These are phyloP conservation scores for Cryptomeria japonica DNA, from an alignment of 75 land plant species.

Conservation along the genomic window DNA sequence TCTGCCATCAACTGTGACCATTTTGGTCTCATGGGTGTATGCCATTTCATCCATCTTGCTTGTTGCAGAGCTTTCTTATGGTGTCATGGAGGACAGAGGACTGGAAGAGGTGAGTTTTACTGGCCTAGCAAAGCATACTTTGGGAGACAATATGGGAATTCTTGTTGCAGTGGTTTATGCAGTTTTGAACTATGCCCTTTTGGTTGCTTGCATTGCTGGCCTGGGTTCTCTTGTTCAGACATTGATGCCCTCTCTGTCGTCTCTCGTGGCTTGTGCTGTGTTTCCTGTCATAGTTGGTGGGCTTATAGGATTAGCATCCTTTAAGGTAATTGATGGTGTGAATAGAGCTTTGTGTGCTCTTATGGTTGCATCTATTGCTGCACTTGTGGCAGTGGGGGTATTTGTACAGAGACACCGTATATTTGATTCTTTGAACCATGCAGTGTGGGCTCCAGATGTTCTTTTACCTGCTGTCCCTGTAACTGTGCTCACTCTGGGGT, in stretches of 20 bases:
- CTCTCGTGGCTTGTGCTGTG: constrained; percentile 30
- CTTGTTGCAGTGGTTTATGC: constrained; percentile 36
- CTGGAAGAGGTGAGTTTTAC: constrained; percentile 56
- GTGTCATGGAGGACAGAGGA: no score
- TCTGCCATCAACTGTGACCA: constrained; percentile 39
- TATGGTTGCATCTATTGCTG: constrained; percentile 47
- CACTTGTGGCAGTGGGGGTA: constrained; percentile 40
- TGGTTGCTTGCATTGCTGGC: no score
- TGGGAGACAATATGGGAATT: constrained; percentile 48
- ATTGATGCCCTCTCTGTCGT: constrained; percentile 41
- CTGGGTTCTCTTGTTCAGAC: not conserved
- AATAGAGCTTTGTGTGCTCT: not conserved
- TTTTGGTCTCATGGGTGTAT: no score
- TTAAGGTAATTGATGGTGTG: no score
- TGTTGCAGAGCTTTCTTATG: no score
- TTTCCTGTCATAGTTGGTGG: constrained; percentile 37
- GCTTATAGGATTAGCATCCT: constrained; percentile 16
- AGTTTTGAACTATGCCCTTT: no score
- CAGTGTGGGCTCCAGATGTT: not conserved
- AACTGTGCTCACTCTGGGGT: no score
- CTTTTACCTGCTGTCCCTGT: constrained; percentile 51
- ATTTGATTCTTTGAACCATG: constrained; percentile 69
- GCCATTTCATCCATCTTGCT: no score
- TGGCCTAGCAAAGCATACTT: constrained; percentile 41
- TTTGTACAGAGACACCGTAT: constrained; percentile 56